Percentiles rank a stretch among this genome's conserved stretches.
Conservation (phyloP, 2,329 filamentous ascomycete genomes). For the Pseudopyrenochaeta lycopersici region DNA sequence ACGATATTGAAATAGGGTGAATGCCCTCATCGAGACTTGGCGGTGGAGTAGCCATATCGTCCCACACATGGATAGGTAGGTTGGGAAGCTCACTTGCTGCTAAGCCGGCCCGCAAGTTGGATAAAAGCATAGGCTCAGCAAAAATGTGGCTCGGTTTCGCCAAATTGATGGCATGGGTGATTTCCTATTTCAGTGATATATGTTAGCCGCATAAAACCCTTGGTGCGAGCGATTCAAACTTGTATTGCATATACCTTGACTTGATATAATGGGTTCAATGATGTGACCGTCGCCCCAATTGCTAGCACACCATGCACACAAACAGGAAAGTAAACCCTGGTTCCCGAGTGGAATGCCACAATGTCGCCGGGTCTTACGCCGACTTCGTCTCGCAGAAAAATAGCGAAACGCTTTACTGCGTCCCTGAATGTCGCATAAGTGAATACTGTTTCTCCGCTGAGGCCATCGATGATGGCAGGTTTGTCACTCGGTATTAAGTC, state of each 20-base stretch:
- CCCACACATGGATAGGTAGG: too few relatives aligned
- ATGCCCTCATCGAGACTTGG: too few relatives aligned
- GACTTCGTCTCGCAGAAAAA: neutral
- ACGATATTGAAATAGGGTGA: too few relatives aligned
- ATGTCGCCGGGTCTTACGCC: neutral
- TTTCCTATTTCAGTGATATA: neutral
- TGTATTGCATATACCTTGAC: too few relatives aligned
- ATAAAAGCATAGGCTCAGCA: neutral
- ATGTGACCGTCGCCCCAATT: too few relatives aligned
- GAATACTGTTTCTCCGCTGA: neutral
- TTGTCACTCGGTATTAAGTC: neutral
- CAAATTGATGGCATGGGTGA: neutral
- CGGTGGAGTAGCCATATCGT: too few relatives aligned
- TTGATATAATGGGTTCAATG: too few relatives aligned
- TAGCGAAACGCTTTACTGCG: neutral
- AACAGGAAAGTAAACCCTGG: too few relatives aligned
- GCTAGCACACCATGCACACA: too few relatives aligned
- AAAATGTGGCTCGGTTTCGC: neutral
- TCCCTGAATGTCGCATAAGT: neutral
- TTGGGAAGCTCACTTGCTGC: neutral
- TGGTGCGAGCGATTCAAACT: too few relatives aligned
- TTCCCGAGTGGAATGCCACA: neutral
- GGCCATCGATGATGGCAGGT: neutral
- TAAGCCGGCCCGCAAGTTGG: neutral
- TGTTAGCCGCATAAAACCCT: too few relatives aligned